Base-by-base conservation (phyloP, 805 yeast genomes). In the Sugiyamaella americana region DNA sequence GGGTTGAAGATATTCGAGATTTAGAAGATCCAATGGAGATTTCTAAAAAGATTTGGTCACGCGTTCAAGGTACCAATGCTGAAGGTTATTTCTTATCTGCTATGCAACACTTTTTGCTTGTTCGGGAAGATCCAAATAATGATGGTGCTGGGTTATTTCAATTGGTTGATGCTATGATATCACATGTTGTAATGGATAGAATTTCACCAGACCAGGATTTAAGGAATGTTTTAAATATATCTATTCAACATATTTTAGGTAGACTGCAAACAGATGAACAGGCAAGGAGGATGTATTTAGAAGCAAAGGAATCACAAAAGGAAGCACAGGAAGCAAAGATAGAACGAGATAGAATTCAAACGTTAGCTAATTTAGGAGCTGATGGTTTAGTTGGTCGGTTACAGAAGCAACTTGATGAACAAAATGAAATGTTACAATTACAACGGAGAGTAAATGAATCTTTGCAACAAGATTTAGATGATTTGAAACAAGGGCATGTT, bases 231-330 rank as follows among this genome's bases (percentile, higher is more conserved):
- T 72, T 87, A 53, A 85, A 83, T 44, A 78, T 84, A 41, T 86
- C 95, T 1, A 80, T 89, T 30, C 87, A 85, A 57, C 71, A 79
- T 46, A 68, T 91, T 40, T 71, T 79, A 49, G 80, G 87, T 37
- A 74, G 84, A 22, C 71, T 89, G 58, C 80, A 81, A 54, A 85
- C 96, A 0, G 96, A 91, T 61, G 95, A 87, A 45, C 81, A 82
- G 65, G 95, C 95, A 10, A 72, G 80, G 44, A 73, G 84, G 50
- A 94, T 96, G 51, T 73, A 69, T 46, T 60, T 59, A 46, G 87
- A 76, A 46, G 71, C 80, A 32, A 73, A 74, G 56, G 76, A 72
- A 39, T 73, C 80, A 36, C 69, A 73, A 3, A 69, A 69, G 48
- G 70, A 68, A 36, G 75, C 81, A 2, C 82, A 79, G 50, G 74